Evolutionary conservation across 495 filamentous ascomycete species (phyloP), one percentile per base, ranked within the genome.

Genomic region (Coniosporium apollinis): DNA sequence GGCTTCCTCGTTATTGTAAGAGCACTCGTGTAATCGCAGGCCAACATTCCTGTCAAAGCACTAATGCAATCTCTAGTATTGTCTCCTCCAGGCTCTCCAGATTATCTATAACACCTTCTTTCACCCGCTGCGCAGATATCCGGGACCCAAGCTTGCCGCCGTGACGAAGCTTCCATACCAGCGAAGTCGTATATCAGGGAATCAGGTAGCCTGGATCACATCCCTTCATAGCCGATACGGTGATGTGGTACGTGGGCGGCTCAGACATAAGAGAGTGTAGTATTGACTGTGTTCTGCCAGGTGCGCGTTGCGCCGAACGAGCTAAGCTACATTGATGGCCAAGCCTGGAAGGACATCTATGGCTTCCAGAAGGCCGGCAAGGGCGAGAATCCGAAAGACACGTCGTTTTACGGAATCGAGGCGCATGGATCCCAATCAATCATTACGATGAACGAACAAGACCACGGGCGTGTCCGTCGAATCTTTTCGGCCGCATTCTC

Each of bases 271-370:
- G 13, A 26, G 8, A 26, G 8, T 17, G 13, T 13, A 26, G 13
- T 13, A 26, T 26, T 26, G 24, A 26, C 24, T 7, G 24, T 26
- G 13, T 26, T 26, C 7, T 26, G 13, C 24, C 13, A 26, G 24
- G 39, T 52, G 4, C 49, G 49, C 13, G 26, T 45, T 19, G n/a
- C 40, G 11, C 46, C 46, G 4, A 36, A 44, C 17, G 39, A 44
- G 19, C 41, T 52, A 1, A 42, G 36, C 30, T 50, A 30, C 38
- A 41, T 24, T 20, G 34, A 33, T 10, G 18, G 29, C 2, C 32
- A 37, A 29, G 46, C 40, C 9, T 52, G 44, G 44, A 39, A 50
- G 34, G 46, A 50, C 21, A 37, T 50, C 21, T 48, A 37, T 33
- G 49, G 42, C 14, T 38, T 47, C 30, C 40, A 39, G 6, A 32